Conservation (phyloP, 805 yeast species). For the Starmerella bombicola region DNA sequence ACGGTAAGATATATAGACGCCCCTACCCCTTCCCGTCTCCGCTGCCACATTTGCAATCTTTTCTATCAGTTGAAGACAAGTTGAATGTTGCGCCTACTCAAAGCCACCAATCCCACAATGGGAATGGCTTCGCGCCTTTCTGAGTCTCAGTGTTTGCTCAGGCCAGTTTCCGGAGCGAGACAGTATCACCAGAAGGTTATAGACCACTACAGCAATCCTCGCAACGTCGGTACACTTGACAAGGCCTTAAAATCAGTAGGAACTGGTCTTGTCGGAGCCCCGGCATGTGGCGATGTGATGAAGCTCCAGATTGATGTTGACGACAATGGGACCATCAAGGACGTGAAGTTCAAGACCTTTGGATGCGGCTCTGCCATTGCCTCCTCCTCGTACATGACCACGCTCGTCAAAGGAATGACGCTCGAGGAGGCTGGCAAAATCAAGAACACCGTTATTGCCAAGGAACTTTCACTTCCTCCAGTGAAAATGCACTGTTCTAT, state of each 20-base stretch:
- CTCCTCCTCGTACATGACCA: slow-evolving; percentile 87
- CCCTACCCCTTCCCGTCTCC: neutral
- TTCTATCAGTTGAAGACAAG: neutral
- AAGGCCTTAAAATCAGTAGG: slow-evolving; percentile 69
- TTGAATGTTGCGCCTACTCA: neutral
- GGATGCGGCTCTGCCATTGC: slow-evolving; percentile 99
- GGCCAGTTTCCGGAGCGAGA: neutral
- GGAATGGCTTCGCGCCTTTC: neutral
- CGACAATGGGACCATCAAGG: slow-evolving; percentile 77
- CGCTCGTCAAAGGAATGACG: slow-evolving; percentile 86
- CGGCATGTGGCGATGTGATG: slow-evolving; percentile 99
- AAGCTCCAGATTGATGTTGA: slow-evolving; percentile 92
- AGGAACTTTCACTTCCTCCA: slow-evolving; percentile 89
- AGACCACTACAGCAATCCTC: slow-evolving; percentile 92
- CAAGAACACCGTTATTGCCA: slow-evolving; percentile 89
- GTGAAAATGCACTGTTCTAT: slow-evolving; percentile 95
- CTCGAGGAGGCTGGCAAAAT: slow-evolving; percentile 86
- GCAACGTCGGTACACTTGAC: slow-evolving; percentile 90
- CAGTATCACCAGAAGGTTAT: slow-evolving; percentile 80
- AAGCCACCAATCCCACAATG: neutral
- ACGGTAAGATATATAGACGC: neutral
- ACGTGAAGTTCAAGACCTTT: slow-evolving; percentile 94
- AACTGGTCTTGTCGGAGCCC: slow-evolving; percentile 96
- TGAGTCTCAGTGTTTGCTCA: neutral
- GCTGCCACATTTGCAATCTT: neutral